Conservation (phyloP, 2,329 filamentous ascomycete species). For the Trichothecium roseum region DNA sequence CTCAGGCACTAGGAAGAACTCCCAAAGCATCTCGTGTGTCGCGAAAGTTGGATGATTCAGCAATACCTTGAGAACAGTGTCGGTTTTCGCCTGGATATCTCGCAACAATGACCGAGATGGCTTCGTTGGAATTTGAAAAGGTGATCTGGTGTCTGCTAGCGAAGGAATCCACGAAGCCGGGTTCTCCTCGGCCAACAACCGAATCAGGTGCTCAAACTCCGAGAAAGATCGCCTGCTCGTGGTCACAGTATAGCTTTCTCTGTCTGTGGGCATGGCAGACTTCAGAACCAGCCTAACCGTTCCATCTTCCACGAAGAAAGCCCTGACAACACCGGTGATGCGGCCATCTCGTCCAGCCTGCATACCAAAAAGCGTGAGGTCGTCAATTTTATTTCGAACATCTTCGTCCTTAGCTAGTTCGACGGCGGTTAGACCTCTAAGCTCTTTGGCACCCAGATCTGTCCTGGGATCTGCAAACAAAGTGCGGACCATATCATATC, state of each 20-base stretch:
- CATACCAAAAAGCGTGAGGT: conserved; percentile 75
- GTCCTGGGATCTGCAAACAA: conserved; percentile 83
- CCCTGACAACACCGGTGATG: conserved; percentile 85
- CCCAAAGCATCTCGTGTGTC: conserved; percentile 95
- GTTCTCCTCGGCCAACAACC: conserved; percentile 76
- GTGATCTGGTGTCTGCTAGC: conserved; percentile 66
- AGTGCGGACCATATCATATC: conserved; percentile 82
- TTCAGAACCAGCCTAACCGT: conserved; percentile 90
- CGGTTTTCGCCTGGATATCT: conserved; percentile 76
- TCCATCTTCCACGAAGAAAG: conserved; percentile 95
- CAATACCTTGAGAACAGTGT: conserved; percentile 80
- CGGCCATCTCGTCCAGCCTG: conserved; percentile 63
- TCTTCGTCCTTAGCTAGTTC: conserved; percentile 98
- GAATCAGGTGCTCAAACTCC: conserved; percentile 86
- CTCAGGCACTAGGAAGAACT: conserved; percentile 95
- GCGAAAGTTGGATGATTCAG: conserved; percentile 85
- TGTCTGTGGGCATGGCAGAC: conserved; percentile 75
- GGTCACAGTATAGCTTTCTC: conserved; percentile 82
- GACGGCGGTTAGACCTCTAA: conserved; percentile 82
- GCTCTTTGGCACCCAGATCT: conserved; percentile 73
- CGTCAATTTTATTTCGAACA: conserved; percentile 90
- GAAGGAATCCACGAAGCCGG: conserved; percentile 91
- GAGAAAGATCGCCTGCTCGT: conserved; percentile 79
- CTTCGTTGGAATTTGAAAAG: conserved; percentile 87
- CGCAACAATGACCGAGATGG: conserved; percentile 79